phyloP scores from a whole-genome alignment of 345 rosid species.

The Brassica carinata region DNA sequence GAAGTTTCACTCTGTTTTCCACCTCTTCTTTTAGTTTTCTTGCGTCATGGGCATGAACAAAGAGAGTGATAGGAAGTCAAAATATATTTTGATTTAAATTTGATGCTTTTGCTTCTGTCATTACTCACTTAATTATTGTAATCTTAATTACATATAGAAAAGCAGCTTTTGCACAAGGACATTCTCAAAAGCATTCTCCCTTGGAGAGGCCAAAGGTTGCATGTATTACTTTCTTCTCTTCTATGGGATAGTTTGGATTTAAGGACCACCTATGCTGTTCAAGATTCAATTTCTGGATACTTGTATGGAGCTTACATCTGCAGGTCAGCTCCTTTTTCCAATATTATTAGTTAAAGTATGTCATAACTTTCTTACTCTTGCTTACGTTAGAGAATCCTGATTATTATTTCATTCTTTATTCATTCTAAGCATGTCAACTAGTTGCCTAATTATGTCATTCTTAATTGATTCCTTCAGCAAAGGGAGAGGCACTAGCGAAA shows the following conservation, averaged over 20 bases:
- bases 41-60: slow-evolving; percentile 30
- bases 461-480: slow-evolving; percentile 27
- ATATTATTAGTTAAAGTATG: slow-evolving; percentile 34
- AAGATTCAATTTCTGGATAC: slow-evolving; percentile 36
- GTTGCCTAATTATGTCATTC: slow-evolving; percentile 25
- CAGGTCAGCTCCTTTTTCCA: slow-evolving; percentile 39
- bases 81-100: slow-evolving; percentile 21
- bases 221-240: slow-evolving; percentile 38
- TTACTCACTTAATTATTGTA: slow-evolving; percentile 38
- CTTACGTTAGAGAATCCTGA: slow-evolving; percentile 42
- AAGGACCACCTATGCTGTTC: slow-evolving; percentile 42
- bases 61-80: slow-evolving; percentile 40
- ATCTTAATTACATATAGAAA: slow-evolving; percentile 27
- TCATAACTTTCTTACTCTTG: slow-evolving; percentile 35
- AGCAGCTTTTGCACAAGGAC: slow-evolving; percentile 38
- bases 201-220: slow-evolving; percentile 44
- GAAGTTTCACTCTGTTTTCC: not conserved
- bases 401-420: slow-evolving; percentile 18
- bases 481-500: slow-evolving; percentile 12
- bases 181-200: slow-evolving; percentile 36
- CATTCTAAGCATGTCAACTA: slow-evolving; percentile 37
- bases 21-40: not conserved
- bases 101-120: slow-evolving; percentile 43
- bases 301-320: slow-evolving; percentile 39
- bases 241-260: slow-evolving; percentile 29